Conservation (phyloP, 176 grass and related monocot genomes). For the Phyllostachys edulis region DNA sequence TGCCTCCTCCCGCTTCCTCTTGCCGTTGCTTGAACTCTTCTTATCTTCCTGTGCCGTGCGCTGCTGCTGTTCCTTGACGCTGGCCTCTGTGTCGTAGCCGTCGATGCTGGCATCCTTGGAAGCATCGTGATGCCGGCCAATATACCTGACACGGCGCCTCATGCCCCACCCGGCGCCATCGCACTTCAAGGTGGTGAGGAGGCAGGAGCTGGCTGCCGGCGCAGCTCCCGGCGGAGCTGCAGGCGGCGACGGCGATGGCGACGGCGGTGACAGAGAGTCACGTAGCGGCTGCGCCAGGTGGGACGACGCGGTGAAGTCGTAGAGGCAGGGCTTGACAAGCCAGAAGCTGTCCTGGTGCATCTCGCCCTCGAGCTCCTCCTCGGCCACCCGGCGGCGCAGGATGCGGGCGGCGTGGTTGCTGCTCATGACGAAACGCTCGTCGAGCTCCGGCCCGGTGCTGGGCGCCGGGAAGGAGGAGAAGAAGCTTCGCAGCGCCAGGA, state of each 20-base stretch:
- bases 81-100: slow-evolving; percentile 43
- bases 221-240: neutral
- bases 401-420: slow-evolving; percentile 71
- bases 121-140: slow-evolving; percentile 49
- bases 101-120: slow-evolving; percentile 29
- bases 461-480: slow-evolving; percentile 45
- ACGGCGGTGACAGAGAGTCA: neutral
- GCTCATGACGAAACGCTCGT: slow-evolving; percentile 87
- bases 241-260: neutral
- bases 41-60: slow-evolving; percentile 13
- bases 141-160: slow-evolving; percentile 75
- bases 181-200: slow-evolving; percentile 50
- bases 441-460: slow-evolving; percentile 57
- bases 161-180: slow-evolving; percentile 64
- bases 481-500: slow-evolving; percentile 59
- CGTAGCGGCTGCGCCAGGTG: neutral
- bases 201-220: slow-evolving; percentile 31
- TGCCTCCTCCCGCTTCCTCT: slow-evolving; percentile 42
- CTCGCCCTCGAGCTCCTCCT: slow-evolving; percentile 34
- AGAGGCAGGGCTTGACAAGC: slow-evolving; percentile 49
- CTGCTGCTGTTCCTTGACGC: slow-evolving; percentile 22
- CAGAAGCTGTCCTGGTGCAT: slow-evolving; percentile 77
- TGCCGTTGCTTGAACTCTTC: slow-evolving; percentile 32
- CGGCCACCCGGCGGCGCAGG: slow-evolving; percentile 41
- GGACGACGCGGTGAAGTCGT: slow-evolving; percentile 24